Evolutionary conservation across 2,329 filamentous ascomycete genomes (phyloP).

Genomic region (Aciculosporium take): DNA sequence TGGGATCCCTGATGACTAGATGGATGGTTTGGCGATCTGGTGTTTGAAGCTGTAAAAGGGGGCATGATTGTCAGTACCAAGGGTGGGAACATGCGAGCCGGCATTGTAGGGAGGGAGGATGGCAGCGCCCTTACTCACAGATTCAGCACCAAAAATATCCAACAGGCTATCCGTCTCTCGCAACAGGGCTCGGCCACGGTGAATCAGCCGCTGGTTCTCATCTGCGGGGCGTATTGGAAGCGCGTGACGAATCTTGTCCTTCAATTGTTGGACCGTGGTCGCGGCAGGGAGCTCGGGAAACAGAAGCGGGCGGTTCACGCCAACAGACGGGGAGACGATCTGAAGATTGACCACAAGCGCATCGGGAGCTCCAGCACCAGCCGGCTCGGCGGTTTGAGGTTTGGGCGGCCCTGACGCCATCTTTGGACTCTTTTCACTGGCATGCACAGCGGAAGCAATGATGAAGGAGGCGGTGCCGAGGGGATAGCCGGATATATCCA

Average conservation of each 20-base stretch:
- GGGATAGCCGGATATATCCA: neutral
- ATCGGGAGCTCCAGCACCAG: slow-evolving; percentile 13
- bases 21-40: slow-evolving; percentile 38
- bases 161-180: slow-evolving; percentile 41
- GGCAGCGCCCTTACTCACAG: slow-evolving; percentile 32
- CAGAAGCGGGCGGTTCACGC: slow-evolving; percentile 34
- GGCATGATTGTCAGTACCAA: slow-evolving; percentile 6
- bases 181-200: slow-evolving; percentile 41
- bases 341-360: slow-evolving; percentile 38
- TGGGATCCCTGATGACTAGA: slow-evolving; percentile 32
- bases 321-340: slow-evolving; percentile 43
- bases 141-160: slow-evolving; percentile 41
- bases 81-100: neutral
- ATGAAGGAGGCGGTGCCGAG: neutral
- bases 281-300: slow-evolving; percentile 33
- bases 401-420: slow-evolving; percentile 27
- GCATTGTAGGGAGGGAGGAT: too few relatives aligned
- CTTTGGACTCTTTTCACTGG: slow-evolving; percentile 3
- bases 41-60: slow-evolving; percentile 23
- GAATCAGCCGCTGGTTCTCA: slow-evolving; percentile 44
- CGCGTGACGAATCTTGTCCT: slow-evolving; percentile 40
- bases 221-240: slow-evolving; percentile 36
- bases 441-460: neutral
- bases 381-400: slow-evolving; percentile 12
- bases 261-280: slow-evolving; percentile 42